A percentile compares a stretch with the other conserved stretches of the same genome.
Evolutionary conservation across 2,329 filamentous ascomycete genomes (phyloP).

Genomic region (Stemphylium vesicarium): DNA sequence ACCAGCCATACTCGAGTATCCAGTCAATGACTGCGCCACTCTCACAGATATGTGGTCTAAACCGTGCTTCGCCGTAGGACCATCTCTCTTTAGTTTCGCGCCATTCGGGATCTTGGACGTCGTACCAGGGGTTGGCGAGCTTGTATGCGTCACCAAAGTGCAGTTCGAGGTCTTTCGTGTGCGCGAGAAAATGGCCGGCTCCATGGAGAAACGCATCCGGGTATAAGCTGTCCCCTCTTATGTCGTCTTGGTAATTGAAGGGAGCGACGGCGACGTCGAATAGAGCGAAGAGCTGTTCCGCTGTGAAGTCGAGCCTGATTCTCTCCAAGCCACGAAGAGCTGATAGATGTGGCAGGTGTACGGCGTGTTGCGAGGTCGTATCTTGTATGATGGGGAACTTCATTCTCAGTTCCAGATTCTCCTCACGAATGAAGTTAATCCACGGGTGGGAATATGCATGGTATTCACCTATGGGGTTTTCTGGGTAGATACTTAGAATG

Average conservation of each 20-base stretch:
- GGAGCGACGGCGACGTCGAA: conserved; percentile 21
- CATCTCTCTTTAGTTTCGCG: neutral
- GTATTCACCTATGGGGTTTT: neutral
- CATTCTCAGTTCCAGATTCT: neutral
- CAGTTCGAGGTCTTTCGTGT: conserved; percentile 9
- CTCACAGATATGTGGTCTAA: neutral
- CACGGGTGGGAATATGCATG: neutral
- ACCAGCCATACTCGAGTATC: neutral
- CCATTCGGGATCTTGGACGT: neutral
- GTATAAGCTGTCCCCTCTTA: neutral
- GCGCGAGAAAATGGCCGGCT: conserved; percentile 9
- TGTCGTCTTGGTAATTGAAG: conserved; percentile 8
- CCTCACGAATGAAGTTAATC: neutral
- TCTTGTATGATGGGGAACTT: neutral
- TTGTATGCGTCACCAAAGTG: conserved; percentile 10
- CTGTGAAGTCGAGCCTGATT: conserved; percentile 15
- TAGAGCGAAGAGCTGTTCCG: conserved; percentile 16
- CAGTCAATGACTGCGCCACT: neutral
- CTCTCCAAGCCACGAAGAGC: conserved; percentile 19
- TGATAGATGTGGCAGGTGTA: neutral
- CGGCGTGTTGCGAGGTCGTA: neutral
- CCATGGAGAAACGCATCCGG: neutral
- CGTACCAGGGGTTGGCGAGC: conserved; percentile 13
- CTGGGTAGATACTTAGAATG: neutral
- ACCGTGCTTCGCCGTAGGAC: neutral